phyloP scores from a whole-genome alignment of 2,329 filamentous ascomycete species.

The Phoma sp. region DNA sequence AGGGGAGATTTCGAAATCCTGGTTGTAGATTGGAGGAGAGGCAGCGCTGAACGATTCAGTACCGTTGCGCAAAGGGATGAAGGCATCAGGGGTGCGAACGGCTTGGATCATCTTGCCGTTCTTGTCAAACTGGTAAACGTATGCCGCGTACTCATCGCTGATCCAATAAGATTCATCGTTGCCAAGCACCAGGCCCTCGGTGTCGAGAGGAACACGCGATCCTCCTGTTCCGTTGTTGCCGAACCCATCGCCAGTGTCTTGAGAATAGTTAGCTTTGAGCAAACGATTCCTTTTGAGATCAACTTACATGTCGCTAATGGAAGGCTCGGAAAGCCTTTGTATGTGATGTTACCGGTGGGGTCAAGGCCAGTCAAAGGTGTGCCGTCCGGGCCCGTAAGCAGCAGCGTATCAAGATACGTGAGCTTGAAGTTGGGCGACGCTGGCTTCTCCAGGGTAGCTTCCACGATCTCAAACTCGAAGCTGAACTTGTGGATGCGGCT shows the following conservation, averaged over 20 bases:
- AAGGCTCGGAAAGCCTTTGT: conserved; percentile 65
- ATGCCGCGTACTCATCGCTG: conserved; percentile 68
- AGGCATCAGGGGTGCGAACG: conserved; percentile 68
- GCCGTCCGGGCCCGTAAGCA: conserved; percentile 68
- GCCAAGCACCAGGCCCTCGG: conserved; percentile 70
- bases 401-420: conserved; percentile 68
- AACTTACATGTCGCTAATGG: conserved; percentile 63
- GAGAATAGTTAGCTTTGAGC: neutral
- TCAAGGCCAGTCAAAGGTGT: conserved; percentile 59
- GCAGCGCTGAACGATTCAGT: conserved; percentile 67
- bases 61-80: conserved; percentile 69
- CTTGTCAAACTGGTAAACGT: conserved; percentile 69
- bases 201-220: conserved; percentile 65
- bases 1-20: conserved; percentile 57
- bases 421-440: conserved; percentile 67
- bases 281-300: no score
- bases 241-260: conserved; percentile 69
- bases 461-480: conserved; percentile 63
- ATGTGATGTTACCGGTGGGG: conserved; percentile 47
- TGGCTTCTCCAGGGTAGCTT: conserved; percentile 60
- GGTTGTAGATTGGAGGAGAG: conserved; percentile 67
- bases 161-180: conserved; percentile 70
- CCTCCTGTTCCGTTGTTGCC: conserved; percentile 66
- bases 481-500: conserved; percentile 72
- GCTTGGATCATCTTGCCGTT: conserved; percentile 66